phyloP scores from a whole-genome alignment of 78 protist genomes.

The Emiliania huxleyi region DNA sequence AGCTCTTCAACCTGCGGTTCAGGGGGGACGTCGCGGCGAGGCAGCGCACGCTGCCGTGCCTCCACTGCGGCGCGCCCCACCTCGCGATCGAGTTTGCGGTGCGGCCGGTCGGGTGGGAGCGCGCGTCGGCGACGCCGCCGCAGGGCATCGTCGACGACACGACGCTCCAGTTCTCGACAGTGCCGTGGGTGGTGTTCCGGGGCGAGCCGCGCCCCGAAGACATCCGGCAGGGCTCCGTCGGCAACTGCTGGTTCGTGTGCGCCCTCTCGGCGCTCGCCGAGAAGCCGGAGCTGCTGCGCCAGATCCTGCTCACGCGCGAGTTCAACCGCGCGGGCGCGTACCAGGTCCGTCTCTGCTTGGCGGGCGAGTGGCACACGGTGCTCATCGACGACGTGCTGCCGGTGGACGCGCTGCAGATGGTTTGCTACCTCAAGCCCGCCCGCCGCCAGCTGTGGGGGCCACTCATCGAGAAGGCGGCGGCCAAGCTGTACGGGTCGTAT shows the following conservation, averaged over 20 bases:
- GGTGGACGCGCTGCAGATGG: neutral
- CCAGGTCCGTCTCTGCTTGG: neutral
- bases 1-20: neutral
- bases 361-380: constrained; percentile 17
- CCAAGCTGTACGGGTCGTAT: constrained; percentile 36
- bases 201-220: constrained; percentile 15
- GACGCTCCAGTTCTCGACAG: constrained; percentile 1
- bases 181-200: constrained; percentile 7
- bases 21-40: neutral
- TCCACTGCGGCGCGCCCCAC: neutral
- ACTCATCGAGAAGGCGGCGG: constrained; percentile 51
- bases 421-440: neutral
- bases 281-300: neutral
- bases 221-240: neutral
- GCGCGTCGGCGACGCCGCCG: neutral
- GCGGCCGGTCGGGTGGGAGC: neutral
- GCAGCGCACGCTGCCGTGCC: neutral
- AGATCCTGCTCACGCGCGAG: neutral
- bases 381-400: neutral
- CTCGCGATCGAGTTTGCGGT: neutral
- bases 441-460: constrained; percentile 14
- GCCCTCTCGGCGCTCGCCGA: neutral
- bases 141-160: neutral
- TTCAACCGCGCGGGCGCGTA: constrained; percentile 4
- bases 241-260: constrained; percentile 26